A percentile compares a stretch with the other conserved stretches of the same genome.
Evolutionary conservation across 768 basidiomycete species (phyloP).

Genomic region (Termitomyces sp.): DNA sequence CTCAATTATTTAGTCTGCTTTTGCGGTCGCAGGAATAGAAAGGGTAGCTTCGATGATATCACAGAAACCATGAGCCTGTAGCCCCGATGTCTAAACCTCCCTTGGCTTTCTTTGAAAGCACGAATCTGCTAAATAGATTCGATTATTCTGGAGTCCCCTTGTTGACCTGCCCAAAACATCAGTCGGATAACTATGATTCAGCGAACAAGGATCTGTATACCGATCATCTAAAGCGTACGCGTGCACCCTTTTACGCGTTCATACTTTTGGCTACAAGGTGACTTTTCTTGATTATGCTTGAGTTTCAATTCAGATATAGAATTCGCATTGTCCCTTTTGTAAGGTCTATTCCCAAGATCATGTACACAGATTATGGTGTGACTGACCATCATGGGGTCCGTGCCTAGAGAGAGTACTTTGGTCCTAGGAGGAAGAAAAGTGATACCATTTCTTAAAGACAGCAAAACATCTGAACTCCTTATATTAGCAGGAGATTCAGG

Average conservation of each 20-base stretch:
- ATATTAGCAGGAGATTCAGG: not conserved
- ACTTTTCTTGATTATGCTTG: not conserved
- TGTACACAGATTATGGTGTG: not conserved
- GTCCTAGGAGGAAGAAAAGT: not conserved
- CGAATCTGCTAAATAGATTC: too few species aligned
- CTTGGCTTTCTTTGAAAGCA: not conserved
- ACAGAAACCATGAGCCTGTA: conserved; percentile 14
- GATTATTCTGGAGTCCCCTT: not conserved
- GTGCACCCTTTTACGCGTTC: not conserved
- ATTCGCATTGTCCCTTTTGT: too few species aligned
- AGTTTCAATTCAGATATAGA: not conserved
- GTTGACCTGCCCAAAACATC: not conserved
- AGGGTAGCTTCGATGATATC: conserved; percentile 20
- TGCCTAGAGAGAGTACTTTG: not conserved
- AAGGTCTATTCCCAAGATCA: not conserved
- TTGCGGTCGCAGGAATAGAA: conserved; percentile 14
- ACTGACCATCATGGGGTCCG: not conserved
- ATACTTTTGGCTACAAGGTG: not conserved
- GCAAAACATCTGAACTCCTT: not conserved
- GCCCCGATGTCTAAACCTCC: not conserved
- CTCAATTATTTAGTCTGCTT: conserved; percentile 17
- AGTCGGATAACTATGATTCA: not conserved
- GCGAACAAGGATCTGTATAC: not conserved
- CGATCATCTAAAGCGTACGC: conserved; percentile 13
- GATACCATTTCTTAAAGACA: not conserved